Evolutionary conservation across 2,329 filamentous ascomycete genomes (phyloP), one percentile per base, ranked within the genome.

Genomic region (Phaeosphaeria sp.): DNA sequence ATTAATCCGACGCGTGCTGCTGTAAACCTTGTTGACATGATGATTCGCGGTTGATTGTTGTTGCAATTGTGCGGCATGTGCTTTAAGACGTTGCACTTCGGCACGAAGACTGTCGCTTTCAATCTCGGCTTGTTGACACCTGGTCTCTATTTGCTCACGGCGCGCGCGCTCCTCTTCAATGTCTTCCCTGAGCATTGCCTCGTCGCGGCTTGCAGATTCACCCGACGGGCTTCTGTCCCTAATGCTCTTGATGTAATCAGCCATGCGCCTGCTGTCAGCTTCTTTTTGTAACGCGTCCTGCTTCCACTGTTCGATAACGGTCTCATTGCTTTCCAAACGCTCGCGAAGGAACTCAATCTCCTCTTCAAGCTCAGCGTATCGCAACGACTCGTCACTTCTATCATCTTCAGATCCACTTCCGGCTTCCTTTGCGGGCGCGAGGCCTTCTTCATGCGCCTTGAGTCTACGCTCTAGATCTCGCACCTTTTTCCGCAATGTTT

Each of bases 161-260:
- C 93, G 88, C 3, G 90, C 90, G 2, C 91, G 95, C 77, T 99
- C 95, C 64, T 95, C 92, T 72, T 97, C 92, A 24, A 97, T 85
- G 60, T 98, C 86, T 68, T 97, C 94, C 75, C 96, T 97, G 90
- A 92, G 97, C 77, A 97, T 94, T 18, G 77, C 77, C 59, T 79
- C 77, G 50, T 79, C 74, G 42, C 77, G 64, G 20, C 75, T 72
- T 5, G 74, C 74, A 53, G 72, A 71, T 22, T 77, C 73, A 36
- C 77, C 77, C 6, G 73, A 72, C n/a, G 69, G 62, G 36, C 65
- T 71, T 57, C 73, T 74, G 39, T 76, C 86, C 27, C 84, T 83
- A 74, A 90, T 81, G 1, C 84, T 83, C 65, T 87, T 88, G 68
- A 97, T 88, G 63, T 93, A 87, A 67, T 97, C 93, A 0, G 91